Evolutionary conservation across 371 early-diverging fungal genomes (phyloP).

Genomic region (Saksenaea oblongispora): DNA sequence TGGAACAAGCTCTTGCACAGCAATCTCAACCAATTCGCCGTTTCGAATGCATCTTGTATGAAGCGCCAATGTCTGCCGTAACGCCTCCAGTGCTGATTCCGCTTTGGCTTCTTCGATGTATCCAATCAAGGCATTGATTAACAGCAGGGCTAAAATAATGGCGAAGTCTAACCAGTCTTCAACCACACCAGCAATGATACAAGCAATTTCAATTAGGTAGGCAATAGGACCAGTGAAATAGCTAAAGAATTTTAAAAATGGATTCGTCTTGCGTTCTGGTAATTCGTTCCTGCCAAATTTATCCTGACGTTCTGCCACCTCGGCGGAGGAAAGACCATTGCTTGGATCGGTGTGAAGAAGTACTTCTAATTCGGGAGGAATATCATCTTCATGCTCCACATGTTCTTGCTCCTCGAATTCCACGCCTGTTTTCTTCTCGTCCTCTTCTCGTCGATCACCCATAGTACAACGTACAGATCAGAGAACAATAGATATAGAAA

Average conservation of each 20-base stretch:
- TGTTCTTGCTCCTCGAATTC: constrained; percentile 61
- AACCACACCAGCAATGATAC: constrained; percentile 72
- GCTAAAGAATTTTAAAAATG: constrained; percentile 79
- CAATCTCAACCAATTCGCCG: constrained; percentile 74
- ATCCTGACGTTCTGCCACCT: constrained; percentile 58
- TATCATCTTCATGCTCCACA: constrained; percentile 67
- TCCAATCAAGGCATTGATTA: constrained; percentile 90
- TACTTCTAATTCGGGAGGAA: constrained; percentile 70
- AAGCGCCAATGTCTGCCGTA: constrained; percentile 86
- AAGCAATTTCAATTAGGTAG: constrained; percentile 82
- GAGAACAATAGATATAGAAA: background rate
- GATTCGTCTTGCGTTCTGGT: constrained; percentile 79
- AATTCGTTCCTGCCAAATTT: constrained; percentile 72
- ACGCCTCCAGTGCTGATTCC: constrained; percentile 87
- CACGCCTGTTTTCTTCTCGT: constrained; percentile 10
- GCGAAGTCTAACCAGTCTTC: constrained; percentile 87
- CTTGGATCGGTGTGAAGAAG: constrained; percentile 68
- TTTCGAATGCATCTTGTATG: constrained; percentile 79
- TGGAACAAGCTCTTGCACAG: constrained; percentile 74
- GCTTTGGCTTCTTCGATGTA: constrained; percentile 89
- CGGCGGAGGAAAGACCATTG: constrained; percentile 56
- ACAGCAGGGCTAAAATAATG: constrained; percentile 76
- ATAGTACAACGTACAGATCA: background rate
- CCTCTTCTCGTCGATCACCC: constrained; percentile 4
- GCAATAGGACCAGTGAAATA: constrained; percentile 92